Percentiles rank a stretch among this genome's conserved stretches.
These are phyloP conservation scores for Knufia fluminis DNA, from an alignment of 2,329 filamentous ascomycete species.

Conservation along the genomic window DNA sequence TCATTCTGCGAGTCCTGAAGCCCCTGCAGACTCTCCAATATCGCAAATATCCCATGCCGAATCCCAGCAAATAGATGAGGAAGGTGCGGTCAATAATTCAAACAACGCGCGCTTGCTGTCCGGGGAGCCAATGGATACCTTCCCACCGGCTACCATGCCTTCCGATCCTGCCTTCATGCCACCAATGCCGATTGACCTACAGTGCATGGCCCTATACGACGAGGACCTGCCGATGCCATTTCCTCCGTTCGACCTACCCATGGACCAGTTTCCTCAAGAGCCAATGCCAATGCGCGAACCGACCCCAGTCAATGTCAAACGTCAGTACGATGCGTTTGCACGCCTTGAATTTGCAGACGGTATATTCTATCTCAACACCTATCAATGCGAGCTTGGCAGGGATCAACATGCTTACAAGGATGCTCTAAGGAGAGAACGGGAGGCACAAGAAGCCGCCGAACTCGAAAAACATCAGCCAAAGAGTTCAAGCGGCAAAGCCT, in stretches of 20 bases:
- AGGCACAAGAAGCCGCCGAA: slow-evolving; percentile 26
- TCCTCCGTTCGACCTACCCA: slow-evolving; percentile 10
- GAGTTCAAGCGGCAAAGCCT: slow-evolving; percentile 37
- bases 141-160: not conserved
- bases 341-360: slow-evolving; percentile 57
- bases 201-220: not conserved
- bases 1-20: not conserved
- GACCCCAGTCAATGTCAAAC: slow-evolving; percentile 12
- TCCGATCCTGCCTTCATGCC: not conserved
- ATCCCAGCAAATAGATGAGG: not conserved
- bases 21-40: slow-evolving; percentile 5
- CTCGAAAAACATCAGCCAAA: slow-evolving; percentile 31
- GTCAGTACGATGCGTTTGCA: slow-evolving; percentile 49
- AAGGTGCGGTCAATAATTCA: not conserved
- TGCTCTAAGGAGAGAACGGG: slow-evolving; percentile 35
- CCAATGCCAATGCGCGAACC: not conserved
- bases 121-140: not conserved
- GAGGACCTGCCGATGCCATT: slow-evolving; percentile 12
- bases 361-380: slow-evolving; percentile 57
- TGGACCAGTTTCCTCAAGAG: slow-evolving; percentile 3
- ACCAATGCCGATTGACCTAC: not conserved
- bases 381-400: slow-evolving; percentile 53
- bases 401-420: slow-evolving; percentile 46
- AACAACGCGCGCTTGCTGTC: slow-evolving; percentile 7
- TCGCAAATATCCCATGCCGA: not conserved